Base-by-base conservation (phyloP, 2,329 filamentous ascomycete species). In the Xylaria arbuscula region DNA sequence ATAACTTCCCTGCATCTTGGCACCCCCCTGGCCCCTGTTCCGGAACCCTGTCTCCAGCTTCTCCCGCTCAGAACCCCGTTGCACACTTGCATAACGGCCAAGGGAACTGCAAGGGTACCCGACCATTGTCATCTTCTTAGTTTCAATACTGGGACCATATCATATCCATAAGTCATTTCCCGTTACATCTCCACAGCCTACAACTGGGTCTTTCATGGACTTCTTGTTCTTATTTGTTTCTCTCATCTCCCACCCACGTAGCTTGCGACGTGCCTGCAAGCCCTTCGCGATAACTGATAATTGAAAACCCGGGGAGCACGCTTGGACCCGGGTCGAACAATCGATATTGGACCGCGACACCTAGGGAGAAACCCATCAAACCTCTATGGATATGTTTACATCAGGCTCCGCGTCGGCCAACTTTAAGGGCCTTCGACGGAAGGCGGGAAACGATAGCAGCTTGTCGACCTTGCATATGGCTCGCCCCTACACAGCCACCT, bases 61-160 rank as follows among this genome's bases (percentile, higher is more conserved):
- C 71, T 68, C 70, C 69, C 75, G 55, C 38, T 57, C 15, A 32
- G n/a, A 40, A 47, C 45, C 67, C 67, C 70, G 71, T 73, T 66
- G 69, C 64, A 60, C 64, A 70, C 71, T 74, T 74, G 77, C 76
- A 78, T 78, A 72, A 77, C 72, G 73, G 72, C 74, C 73, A 71
- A 75, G 73, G 73, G 72, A 71, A 71, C 71, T 72, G 65, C 70
- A 74, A 73, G 74, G 74, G 71, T 72, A 67, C 65, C 73, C 72
- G 70, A 72, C 74, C 72, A 73, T 69, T 74, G 71, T 73, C 71
- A 72, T 76, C 75, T 72, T 73, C 72, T 72, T 73, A 71, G 58
- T 72, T 67, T 71, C 72, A 73, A 73, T 74, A 75, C 68, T 68
- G 68, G 61, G 69, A 72, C 70, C 69, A 69, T 69, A 73, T 75